Evolutionary conservation across 2,329 filamentous ascomycete genomes (phyloP).

Genomic region (Arthrobotrys sinensis): DNA sequence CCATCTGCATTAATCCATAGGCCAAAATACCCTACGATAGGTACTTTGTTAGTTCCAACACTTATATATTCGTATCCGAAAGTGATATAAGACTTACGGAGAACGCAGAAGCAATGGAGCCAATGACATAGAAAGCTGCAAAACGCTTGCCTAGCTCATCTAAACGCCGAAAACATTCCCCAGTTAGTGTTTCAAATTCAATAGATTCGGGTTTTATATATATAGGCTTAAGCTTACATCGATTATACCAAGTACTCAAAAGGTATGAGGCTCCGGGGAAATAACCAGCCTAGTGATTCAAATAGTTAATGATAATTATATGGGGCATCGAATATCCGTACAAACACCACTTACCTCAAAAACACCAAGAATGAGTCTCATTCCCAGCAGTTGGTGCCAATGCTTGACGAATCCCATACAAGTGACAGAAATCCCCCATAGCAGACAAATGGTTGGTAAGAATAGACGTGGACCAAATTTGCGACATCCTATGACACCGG

Average conservation of each 20-base stretch:
- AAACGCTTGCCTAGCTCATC: constrained; percentile 64
- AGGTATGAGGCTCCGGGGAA: constrained; percentile 81
- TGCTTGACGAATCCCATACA: constrained; percentile 75
- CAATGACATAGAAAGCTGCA: constrained; percentile 71
- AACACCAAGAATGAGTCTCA: constrained; percentile 75
- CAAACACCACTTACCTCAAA: constrained; percentile 70
- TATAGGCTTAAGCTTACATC: constrained; percentile 75
- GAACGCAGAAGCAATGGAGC: constrained; percentile 70
- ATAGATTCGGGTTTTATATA: not conserved
- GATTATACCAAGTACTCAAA: constrained; percentile 80
- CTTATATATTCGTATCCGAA: constrained; percentile 66
- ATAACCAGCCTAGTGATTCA: constrained; percentile 71
- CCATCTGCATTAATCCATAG: constrained; percentile 74
- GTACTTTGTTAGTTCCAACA: constrained; percentile 77
- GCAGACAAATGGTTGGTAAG: constrained; percentile 71
- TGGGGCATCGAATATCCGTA: constrained; percentile 63
- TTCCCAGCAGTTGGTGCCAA: constrained; percentile 72
- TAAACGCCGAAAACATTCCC: constrained; percentile 27
- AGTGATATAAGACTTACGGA: constrained; percentile 68
- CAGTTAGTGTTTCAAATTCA: not conserved
- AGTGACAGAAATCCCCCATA: constrained; percentile 76
- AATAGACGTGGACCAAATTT: constrained; percentile 76
- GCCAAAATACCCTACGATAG: constrained; percentile 79
- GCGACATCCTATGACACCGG: constrained; percentile 78
- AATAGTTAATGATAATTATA: not conserved